Evolutionary conservation across 257 asterid species (phyloP), one percentile per base, ranked within the genome.

Genomic region (Cruciata laevipes): DNA sequence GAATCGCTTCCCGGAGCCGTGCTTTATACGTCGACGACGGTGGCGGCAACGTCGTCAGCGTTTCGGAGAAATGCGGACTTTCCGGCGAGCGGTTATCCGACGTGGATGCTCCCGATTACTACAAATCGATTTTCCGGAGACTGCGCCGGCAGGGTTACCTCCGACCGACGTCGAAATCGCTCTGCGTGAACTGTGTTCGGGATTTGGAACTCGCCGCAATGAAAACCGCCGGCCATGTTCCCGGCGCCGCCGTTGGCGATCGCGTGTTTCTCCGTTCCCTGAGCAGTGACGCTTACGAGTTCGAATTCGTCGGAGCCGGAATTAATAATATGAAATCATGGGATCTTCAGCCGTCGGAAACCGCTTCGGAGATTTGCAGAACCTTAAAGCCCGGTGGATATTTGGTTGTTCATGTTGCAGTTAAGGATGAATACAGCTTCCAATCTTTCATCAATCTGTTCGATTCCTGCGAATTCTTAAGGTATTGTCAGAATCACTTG

Each of bases 391-490:
- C 35, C 53, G 66, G 69, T 35, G 75, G 75, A 24, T 53, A 47
- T 65, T 33, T 64, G 37, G 70, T 56, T 3, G 49, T 71, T 44
- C 70, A 71, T 10, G 9, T 67, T 16, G 47, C 59, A 5, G 1
- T 21, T 31, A 55, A 14, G 21, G 75, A 71, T 55, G 69, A 58
- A 21, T 71, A 71, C 38, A 64, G 70, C 44, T 71, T 64, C 25
- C 47, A 56, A 58, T 71, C 75, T n/a, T 71, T 71, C 9, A 14
- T 65, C 49, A 33, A 9, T 64, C 58, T 64, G 25, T 71, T 71
- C 40, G 6, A 9, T 25, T 64, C 65, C 16, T 71, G 75, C 64
- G 47, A 33, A 51, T 38, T 71, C 58, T 27, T 65, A 23, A 64
- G 21, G 21, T 63, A 47, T 40, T 14, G 20, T 14, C 20, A 3